Base-by-base conservation (phyloP, 306 rosid genomes). In the Acacia melanoxylon region DNA sequence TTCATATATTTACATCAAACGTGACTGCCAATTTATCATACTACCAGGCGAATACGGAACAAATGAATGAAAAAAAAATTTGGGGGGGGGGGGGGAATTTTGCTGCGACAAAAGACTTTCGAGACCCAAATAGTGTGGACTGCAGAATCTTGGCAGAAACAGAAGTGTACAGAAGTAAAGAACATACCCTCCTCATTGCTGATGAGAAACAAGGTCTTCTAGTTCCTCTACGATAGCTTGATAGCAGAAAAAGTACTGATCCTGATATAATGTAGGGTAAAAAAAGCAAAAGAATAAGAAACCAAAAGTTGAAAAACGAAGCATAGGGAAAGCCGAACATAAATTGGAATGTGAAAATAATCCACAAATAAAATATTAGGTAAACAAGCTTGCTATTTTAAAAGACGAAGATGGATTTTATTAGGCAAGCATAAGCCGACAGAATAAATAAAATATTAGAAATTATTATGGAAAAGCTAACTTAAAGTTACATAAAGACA, bases 211-310 rank as follows among this genome's bases (percentile, higher is more conserved):
- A 65, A 91, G 92, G 88, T 93, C 93, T 90, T 89, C 94, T 88
- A 93, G 79, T 81, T 93, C 98, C 71, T 93, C 96, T 33, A 86
- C 51, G 69, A 93, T 89, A 52, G 91, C 92, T 51, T 77, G 45
- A 82, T 90, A 85, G 87, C 94, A 91, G 88, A 91, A 93, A 76
- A 17, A 11, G 76, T 86, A 93, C 86, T 90, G 98, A 41, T 89
- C 95, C 95, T 91, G 84, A 71, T n/a, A 75, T 31, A 82, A 78
- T 35, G 74, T 17, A 33, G 65, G 31, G 31, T 1, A 27, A 48
- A 82, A 31, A 65, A 10, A 40, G 75, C 24, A 20, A 46, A 10
- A 48, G 17, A 48, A 3, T 10, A 10, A n/a, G 29, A 58, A 56
- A 54, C 78, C 80, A 68, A 13, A 71, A 52, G 61, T 65, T 70